Base-by-base conservation (phyloP, 2,329 filamentous ascomycete species). In the Aspergillus pseudoterreus region DNA sequence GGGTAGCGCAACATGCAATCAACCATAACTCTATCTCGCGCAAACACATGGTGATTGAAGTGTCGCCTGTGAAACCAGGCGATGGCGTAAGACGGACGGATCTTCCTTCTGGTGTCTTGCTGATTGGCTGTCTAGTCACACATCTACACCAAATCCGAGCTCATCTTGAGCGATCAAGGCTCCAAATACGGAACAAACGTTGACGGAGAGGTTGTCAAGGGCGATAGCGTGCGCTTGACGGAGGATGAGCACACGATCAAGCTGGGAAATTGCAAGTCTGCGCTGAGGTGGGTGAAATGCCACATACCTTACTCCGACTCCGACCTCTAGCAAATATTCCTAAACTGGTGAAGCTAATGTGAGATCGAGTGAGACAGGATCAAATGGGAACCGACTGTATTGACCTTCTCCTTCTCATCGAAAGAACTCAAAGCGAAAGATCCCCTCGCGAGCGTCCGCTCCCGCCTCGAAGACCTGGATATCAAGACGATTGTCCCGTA, bases 161-260 rank as follows among this genome's bases (percentile, higher is more conserved):
- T 97, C 49, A 87, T 79, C 4, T 77, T 97, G 50, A 85, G 85
- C 58, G 94, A 97, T 63, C 77, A 88, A 56, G 78, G 82, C n/a
- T 94, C 91, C 4, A 95, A 95, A 65, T 84, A 86, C 56, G 92
- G 94, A 11, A 96, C 92, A 0, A 75, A 79, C 3, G 75, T 97
- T 50, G 87, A 96, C 65, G 90, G 84, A 4, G 78, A 82, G 42
- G 82, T 83, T 62, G 82, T 92, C 56, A 84, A 84, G 58, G 85
- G 84, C 21, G 74, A 80, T 50, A 81, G 77, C 43, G 77, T 79
- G 55, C 74, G 77, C 9, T 69, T 92, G n/a, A 73, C 76, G 1
- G 72, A 76, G 17, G 76, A 80, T 32, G 73, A 80, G 45, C 87
- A 88, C 60, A 79, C 78, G 24, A 81, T 97, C 50, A 81, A 81